These are phyloP conservation scores for Fusarium beomiforme DNA, from an alignment of 2,329 filamentous ascomycete species.

Conservation along the genomic window DNA sequence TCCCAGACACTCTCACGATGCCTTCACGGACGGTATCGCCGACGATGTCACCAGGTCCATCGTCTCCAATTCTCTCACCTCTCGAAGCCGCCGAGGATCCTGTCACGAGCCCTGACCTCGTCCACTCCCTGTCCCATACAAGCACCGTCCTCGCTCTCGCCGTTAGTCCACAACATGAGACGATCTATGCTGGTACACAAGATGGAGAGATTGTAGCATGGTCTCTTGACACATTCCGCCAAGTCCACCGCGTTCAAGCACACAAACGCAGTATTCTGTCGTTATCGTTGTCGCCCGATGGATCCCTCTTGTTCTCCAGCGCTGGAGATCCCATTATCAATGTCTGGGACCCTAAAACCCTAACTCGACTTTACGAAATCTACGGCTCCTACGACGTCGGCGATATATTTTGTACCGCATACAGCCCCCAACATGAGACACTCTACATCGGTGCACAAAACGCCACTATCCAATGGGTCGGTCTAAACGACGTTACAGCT, in stretches of 20 bases:
- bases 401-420: constrained; percentile 95
- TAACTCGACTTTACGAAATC: constrained; percentile 84
- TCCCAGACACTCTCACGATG: constrained; percentile 35
- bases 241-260: constrained; percentile 80
- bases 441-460: constrained; percentile 95
- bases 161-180: constrained; percentile 78
- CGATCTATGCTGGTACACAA: constrained; percentile 92
- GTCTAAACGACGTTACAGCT: constrained; percentile 71
- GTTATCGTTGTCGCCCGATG: constrained; percentile 80
- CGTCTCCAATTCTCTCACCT: constrained; percentile 38
- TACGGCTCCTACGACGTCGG: constrained; percentile 95
- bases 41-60: constrained; percentile 33
- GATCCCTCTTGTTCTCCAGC: constrained; percentile 85
- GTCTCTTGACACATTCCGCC: constrained; percentile 88
- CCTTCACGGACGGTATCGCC: constrained; percentile 39
- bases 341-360: constrained; percentile 84
- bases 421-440: constrained; percentile 81
- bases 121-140: constrained; percentile 79
- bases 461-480: constrained; percentile 93
- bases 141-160: constrained; percentile 85
- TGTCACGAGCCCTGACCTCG: constrained; percentile 64
- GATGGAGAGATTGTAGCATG: constrained; percentile 93
- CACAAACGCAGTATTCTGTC: constrained; percentile 93
- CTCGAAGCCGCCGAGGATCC: constrained; percentile 41
- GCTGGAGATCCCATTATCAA: constrained; percentile 95